Evolutionary conservation across 129 eudicot species (phyloP).

Genomic region (Flaveria sonorensis): DNA sequence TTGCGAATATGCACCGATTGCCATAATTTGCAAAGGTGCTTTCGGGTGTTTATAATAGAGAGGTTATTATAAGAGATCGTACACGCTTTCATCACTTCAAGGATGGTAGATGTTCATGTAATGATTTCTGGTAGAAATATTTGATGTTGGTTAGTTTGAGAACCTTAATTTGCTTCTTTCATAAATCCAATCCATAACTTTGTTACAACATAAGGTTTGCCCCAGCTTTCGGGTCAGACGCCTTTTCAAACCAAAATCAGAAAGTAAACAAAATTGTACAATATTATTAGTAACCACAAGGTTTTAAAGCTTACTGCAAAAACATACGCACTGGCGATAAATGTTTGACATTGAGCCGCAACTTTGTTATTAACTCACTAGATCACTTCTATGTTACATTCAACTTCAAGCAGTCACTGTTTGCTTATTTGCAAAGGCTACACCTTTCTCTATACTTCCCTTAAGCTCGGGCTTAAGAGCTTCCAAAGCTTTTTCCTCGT

Average conservation of each 20-base stretch:
- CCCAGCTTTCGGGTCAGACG: background rate
- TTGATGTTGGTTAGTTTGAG: background rate
- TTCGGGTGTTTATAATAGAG: constrained; percentile 71
- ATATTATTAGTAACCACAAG: background rate
- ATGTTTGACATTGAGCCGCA: constrained; percentile 4
- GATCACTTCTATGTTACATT: constrained; percentile 7
- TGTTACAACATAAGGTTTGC: background rate
- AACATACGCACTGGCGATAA: background rate
- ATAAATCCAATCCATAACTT: background rate
- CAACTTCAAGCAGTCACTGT: constrained; percentile 53
- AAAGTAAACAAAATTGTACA: background rate
- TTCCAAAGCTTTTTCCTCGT: constrained; percentile 74
- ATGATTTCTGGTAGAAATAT: constrained; percentile 51
- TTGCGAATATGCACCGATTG: constrained; percentile 67
- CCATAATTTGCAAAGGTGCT: constrained; percentile 77
- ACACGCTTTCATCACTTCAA: constrained; percentile 67
- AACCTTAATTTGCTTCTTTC: background rate
- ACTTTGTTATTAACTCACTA: constrained; percentile 33
- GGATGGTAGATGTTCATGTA: constrained; percentile 77
- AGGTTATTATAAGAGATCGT: constrained; percentile 75
- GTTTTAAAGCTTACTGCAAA: constrained; percentile 18
- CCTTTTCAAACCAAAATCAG: background rate
- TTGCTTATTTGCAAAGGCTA: constrained; percentile 67
- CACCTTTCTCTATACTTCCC: constrained; percentile 83
- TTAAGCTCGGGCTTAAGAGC: constrained; percentile 70